These are phyloP conservation scores for Monosporozyma siamensis DNA, from an alignment of 805 yeast species.

Conservation along the genomic window DNA sequence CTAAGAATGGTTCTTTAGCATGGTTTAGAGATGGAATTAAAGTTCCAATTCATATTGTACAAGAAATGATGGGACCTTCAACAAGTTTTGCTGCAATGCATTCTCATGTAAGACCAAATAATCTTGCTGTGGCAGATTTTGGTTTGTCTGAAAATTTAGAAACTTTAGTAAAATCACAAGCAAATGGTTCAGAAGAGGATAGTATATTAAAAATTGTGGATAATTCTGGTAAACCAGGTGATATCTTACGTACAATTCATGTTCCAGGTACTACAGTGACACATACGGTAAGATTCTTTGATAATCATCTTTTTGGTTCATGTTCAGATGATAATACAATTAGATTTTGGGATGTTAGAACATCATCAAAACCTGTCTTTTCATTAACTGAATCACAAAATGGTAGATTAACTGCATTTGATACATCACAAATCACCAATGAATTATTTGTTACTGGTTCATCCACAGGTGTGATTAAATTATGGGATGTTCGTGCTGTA, in stretches of 20 bases:
- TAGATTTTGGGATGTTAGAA: slow-evolving; percentile 29
- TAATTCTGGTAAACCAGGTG: slow-evolving; percentile 24
- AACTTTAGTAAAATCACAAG: slow-evolving; percentile 12
- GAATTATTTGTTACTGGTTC: slow-evolving; percentile 26
- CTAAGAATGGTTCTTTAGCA: slow-evolving; percentile 24
- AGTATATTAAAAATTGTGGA: slow-evolving; percentile 20
- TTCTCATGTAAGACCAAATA: slow-evolving; percentile 10
- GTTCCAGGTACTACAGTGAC: slow-evolving; percentile 28
- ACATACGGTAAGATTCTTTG: slow-evolving; percentile 26
- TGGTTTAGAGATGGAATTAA: slow-evolving; percentile 24
- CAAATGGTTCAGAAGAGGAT: slow-evolving; percentile 20
- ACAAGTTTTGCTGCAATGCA: slow-evolving; percentile 26
- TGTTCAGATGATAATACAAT: slow-evolving; percentile 27
- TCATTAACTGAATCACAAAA: slow-evolving; percentile 9
- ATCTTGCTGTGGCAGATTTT: slow-evolving; percentile 12
- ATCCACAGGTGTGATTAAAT: slow-evolving; percentile 20
- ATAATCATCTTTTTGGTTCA: slow-evolving; percentile 25
- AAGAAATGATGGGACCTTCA: slow-evolving; percentile 24
- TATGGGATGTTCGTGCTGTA: slow-evolving; percentile 27
- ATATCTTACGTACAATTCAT: slow-evolving; percentile 18
- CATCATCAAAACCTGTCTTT: slow-evolving; percentile 21
- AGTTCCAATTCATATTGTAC: slow-evolving; percentile 18
- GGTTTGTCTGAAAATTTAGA: slow-evolving; percentile 16
- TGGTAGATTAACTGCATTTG: slow-evolving; percentile 14
- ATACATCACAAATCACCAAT: slow-evolving; percentile 17